Conservation (phyloP, 306 rosid species). For the Cyamopsis tetragonoloba region DNA sequence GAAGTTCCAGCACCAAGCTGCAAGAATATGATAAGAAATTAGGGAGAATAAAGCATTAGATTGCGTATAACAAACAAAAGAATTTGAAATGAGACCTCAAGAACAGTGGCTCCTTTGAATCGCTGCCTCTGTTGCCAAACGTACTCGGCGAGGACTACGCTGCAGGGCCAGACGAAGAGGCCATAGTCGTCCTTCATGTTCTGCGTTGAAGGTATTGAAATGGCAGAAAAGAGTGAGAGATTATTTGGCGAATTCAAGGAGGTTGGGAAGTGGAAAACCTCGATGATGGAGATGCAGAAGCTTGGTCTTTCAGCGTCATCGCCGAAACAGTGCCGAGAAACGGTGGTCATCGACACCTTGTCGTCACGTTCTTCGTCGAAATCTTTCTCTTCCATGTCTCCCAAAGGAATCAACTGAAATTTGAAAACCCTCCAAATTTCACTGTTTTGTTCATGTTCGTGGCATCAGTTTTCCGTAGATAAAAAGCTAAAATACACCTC, state of each 20-base stretch:
- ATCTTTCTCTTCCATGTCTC: slow-evolving; percentile 37
- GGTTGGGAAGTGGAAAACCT: slow-evolving; percentile 40
- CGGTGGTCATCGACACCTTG: slow-evolving; percentile 39
- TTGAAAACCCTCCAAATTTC: not conserved
- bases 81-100: slow-evolving; percentile 49
- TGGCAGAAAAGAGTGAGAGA: not conserved
- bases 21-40: not conserved
- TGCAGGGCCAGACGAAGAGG: slow-evolving; percentile 87
- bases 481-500: no score
- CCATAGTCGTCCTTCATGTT: slow-evolving; percentile 84
- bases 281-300: slow-evolving; percentile 56
- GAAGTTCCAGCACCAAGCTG: slow-evolving; percentile 90
- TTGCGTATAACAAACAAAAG: not conserved
- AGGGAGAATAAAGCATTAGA: not conserved
- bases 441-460: no score
- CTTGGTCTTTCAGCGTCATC: slow-evolving; percentile 30
- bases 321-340: slow-evolving; percentile 56
- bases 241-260: not conserved
- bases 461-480: no score
- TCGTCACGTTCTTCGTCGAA: slow-evolving; percentile 7
- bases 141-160: slow-evolving; percentile 72
- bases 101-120: slow-evolving; percentile 52
- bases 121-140: slow-evolving; percentile 75
- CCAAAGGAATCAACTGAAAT: not conserved
- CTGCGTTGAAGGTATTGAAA: slow-evolving; percentile 31